These are phyloP conservation scores for Sclerotinia nivalis DNA, from an alignment of 2,329 filamentous ascomycete genomes.

Conservation along the genomic window DNA sequence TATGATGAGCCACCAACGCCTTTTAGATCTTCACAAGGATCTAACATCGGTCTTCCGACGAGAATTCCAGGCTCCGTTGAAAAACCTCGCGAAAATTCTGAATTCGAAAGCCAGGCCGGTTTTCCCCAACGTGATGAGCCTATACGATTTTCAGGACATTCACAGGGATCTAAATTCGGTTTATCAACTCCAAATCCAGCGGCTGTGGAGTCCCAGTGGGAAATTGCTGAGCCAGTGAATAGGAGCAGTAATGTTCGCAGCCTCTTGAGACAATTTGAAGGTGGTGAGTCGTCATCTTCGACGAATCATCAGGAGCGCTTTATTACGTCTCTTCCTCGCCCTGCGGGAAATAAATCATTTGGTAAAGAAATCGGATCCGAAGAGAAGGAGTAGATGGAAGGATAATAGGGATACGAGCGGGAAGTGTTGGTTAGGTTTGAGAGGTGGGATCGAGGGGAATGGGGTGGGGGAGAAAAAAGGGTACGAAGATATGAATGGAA, in stretches of 20 bases:
- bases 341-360: neutral
- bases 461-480: too few relatives aligned
- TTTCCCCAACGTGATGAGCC: neutral
- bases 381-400: neutral
- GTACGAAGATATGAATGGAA: rapidly evolving
- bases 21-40: neutral
- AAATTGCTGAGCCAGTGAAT: neutral
- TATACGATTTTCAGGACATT: neutral
- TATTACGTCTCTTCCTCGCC: neutral
- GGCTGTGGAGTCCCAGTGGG: neutral
- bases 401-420: neutral
- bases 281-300: neutral
- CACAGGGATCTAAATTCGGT: neutral
- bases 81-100: neutral
- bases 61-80: neutral
- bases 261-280: neutral
- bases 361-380: neutral
- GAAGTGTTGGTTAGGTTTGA: neutral
- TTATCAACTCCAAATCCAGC: neutral
- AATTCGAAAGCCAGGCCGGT: too few relatives aligned
- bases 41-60: neutral
- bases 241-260: neutral
- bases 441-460: neutral
- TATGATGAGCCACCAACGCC: neutral
- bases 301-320: neutral